Evolutionary conservation across 164 flowering plant genomes (phyloP).

Genomic region (Stephania japonica): DNA sequence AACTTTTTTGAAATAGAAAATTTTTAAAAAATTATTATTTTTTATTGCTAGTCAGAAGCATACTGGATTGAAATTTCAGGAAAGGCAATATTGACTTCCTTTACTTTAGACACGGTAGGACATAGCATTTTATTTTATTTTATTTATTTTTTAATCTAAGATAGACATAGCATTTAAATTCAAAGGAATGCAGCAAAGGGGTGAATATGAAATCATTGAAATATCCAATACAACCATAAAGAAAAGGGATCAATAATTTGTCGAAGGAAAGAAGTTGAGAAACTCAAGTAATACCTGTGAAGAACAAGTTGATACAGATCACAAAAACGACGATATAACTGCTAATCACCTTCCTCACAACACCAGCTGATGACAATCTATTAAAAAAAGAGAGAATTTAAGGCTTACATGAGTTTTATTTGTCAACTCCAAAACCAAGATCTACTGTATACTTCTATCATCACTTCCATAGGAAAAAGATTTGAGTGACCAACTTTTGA

Average conservation of each 20-base stretch:
- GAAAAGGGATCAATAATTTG: background rate
- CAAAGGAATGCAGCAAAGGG: background rate
- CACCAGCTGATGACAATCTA: constrained; percentile 6
- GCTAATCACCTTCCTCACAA: background rate
- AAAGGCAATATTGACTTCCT: background rate
- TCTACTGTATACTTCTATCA: background rate
- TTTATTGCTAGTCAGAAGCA: too few species aligned
- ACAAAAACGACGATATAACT: constrained; percentile 2
- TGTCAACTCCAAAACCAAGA: background rate
- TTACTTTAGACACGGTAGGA: background rate
- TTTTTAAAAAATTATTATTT: too few species aligned
- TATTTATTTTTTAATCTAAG: too few species aligned
- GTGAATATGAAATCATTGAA: background rate
- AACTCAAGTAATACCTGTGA: constrained; percentile 10
- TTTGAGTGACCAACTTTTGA: too few species aligned
- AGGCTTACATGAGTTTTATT: background rate
- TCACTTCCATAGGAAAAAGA: background rate
- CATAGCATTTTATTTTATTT: background rate
- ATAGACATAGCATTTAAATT: background rate
- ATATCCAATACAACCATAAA: background rate
- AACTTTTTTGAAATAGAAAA: background rate
- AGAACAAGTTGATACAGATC: constrained; percentile 5
- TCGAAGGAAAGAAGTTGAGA: background rate
- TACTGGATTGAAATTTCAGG: too few species aligned
- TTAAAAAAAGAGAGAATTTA: background rate